Conservation (phyloP, 2,329 filamentous ascomycete species). For the Lasiodiplodia theobromae region DNA sequence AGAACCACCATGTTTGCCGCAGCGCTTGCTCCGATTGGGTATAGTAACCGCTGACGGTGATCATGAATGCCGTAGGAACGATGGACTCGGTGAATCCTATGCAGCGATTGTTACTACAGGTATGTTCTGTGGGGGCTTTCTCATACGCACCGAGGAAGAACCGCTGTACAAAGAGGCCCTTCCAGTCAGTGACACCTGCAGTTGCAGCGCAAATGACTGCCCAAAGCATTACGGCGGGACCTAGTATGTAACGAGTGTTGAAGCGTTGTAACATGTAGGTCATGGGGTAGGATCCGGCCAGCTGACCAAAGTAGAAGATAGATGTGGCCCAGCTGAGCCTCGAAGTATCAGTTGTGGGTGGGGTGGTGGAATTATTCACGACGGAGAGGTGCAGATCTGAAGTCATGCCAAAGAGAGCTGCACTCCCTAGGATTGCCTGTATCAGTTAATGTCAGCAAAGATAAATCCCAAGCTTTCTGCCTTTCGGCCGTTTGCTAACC, state of each 20-base stretch:
- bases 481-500: slow-evolving; percentile 37
- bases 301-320: slow-evolving; percentile 82
- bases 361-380: slow-evolving; percentile 55
- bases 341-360: slow-evolving; percentile 66
- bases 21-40: slow-evolving; percentile 50
- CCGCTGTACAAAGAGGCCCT: slow-evolving; percentile 65
- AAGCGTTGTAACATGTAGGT: slow-evolving; percentile 74
- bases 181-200: slow-evolving; percentile 65
- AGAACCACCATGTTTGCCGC: slow-evolving; percentile 40
- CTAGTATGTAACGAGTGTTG: slow-evolving; percentile 67
- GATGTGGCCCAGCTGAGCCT: slow-evolving; percentile 79
- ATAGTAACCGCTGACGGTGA: slow-evolving; percentile 55
- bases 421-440: slow-evolving; percentile 72
- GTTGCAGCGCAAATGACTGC: slow-evolving; percentile 71
- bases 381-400: slow-evolving; percentile 68
- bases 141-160: slow-evolving; percentile 60
- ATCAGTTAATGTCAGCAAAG: not conserved
- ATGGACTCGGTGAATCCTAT: slow-evolving; percentile 60
- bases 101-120: no score
- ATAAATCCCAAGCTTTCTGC: not conserved
- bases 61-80: slow-evolving; percentile 65
- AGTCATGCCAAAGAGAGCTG: slow-evolving; percentile 79
- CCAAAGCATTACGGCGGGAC: slow-evolving; percentile 70
- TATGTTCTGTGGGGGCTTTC: no score
- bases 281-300: slow-evolving; percentile 76